phyloP scores from a whole-genome alignment of 352 stramenopile species.

The Pythium pyrilobum region DNA sequence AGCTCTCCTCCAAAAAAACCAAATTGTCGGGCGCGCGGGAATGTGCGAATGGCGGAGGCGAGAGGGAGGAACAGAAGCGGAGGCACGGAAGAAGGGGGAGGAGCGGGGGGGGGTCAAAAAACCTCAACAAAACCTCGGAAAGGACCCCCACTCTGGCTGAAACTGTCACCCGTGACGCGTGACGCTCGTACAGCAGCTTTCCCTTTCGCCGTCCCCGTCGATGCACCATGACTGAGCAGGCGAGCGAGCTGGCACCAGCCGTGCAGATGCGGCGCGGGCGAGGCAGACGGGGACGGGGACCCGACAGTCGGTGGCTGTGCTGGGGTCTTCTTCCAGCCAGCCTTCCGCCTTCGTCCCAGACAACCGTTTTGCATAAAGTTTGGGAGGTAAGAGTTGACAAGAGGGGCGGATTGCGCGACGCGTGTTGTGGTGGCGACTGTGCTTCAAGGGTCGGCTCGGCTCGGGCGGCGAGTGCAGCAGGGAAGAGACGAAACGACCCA shows the following conservation, averaged over 20 bases:
- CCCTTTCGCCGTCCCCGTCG: constrained; percentile 13
- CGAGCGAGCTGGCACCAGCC: background rate
- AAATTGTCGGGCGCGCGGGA: constrained; percentile 6
- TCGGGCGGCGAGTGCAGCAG: too few species aligned
- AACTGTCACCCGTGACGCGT: constrained; percentile 60
- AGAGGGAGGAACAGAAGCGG: constrained; percentile 15
- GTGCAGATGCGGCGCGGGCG: constrained; percentile 1
- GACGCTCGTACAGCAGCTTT: constrained; percentile 46
- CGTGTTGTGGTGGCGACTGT: constrained; percentile 1
- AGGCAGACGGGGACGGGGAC: constrained; percentile 5
- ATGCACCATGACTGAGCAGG: constrained; percentile 13
- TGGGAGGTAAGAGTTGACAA: background rate
- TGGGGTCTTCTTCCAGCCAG: too few species aligned
- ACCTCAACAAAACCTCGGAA: constrained; percentile 25
- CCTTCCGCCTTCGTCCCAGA: background rate
- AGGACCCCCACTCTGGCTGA: constrained; percentile 7
- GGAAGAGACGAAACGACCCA: background rate
- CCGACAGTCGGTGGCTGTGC: too few species aligned
- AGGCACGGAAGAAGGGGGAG: constrained; percentile 12
- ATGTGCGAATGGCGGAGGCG: constrained; percentile 25
- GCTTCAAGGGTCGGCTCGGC: background rate
- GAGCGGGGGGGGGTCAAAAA: constrained; percentile 20
- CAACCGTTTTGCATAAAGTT: too few species aligned
- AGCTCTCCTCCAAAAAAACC: too few species aligned
- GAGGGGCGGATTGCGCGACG: background rate